Evolutionary conservation across 768 basidiomycete genomes (phyloP).

Genomic region (Trametes meyenii): DNA sequence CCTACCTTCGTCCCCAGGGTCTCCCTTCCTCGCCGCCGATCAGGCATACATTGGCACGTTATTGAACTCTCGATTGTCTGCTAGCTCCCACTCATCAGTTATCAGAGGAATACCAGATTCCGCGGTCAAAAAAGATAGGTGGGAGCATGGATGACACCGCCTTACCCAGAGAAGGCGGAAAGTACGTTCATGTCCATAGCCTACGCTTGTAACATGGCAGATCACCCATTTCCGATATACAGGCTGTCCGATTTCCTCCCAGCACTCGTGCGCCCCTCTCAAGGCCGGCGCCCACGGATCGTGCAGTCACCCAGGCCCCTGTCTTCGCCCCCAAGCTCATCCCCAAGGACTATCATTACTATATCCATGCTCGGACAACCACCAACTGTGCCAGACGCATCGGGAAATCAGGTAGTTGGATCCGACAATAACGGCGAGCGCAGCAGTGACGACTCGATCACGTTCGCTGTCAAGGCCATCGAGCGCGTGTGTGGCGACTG

Average conservation of each 20-base stretch:
- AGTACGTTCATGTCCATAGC: neutral
- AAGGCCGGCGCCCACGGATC: conserved; percentile 10
- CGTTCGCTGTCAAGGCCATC: conserved; percentile 8
- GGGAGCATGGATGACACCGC: conserved; percentile 27
- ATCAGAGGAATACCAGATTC: conserved; percentile 56
- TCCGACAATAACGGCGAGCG: conserved; percentile 25
- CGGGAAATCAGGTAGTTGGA: conserved; percentile 24
- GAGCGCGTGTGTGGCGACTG: conserved; percentile 17
- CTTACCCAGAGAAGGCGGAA: conserved; percentile 12
- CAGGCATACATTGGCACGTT: conserved; percentile 45
- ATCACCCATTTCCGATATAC: no score
- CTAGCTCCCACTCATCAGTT: neutral
- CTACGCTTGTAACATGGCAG: no score
- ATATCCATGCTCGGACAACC: conserved; percentile 40
- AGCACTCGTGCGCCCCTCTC: conserved; percentile 31
- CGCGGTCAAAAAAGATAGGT: conserved; percentile 53
- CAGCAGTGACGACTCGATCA: conserved; percentile 22
- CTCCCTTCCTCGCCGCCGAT: neutral
- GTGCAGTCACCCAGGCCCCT: conserved; percentile 29
- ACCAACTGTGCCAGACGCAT: conserved; percentile 21
- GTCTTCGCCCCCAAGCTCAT: conserved; percentile 31
- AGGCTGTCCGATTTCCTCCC: conserved; percentile 46
- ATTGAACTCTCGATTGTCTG: conserved; percentile 23
- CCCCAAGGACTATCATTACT: no score
- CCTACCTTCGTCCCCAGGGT: conserved; percentile 46